These are phyloP conservation scores for Linum lewisii DNA, from an alignment of 345 rosid genomes.

Conservation along the genomic window DNA sequence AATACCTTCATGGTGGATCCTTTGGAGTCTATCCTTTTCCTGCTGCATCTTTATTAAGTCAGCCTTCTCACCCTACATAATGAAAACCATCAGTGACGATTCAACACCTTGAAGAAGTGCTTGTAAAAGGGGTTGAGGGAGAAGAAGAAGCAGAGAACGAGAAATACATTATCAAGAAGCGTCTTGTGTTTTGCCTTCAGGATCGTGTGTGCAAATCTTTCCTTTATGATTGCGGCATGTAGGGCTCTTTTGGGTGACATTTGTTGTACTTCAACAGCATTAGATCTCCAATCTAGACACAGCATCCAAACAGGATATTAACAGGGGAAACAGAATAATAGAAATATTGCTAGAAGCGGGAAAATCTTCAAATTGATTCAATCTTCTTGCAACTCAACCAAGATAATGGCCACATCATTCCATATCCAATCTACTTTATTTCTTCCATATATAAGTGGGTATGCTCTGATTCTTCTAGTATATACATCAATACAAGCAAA, in stretches of 20 bases:
- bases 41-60: conserved; percentile 45
- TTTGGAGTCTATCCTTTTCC: conserved; percentile 63
- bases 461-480: no score
- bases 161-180: conserved; percentile 47
- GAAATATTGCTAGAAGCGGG: background rate
- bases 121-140: background rate
- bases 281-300: conserved; percentile 31
- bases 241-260: conserved; percentile 70
- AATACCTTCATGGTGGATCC: conserved; percentile 66
- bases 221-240: conserved; percentile 68
- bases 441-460: no score
- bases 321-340: background rate
- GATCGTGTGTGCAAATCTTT: conserved; percentile 68
- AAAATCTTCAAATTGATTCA: no score
- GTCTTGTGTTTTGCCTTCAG: conserved; percentile 61
- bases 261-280: conserved; percentile 28
- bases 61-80: conserved; percentile 48
- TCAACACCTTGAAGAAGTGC: background rate
- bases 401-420: no score
- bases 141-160: background rate
- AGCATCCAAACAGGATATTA: conserved; percentile 5
- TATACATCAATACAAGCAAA: no score
- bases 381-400: no score
- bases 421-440: no score
- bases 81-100: background rate